A percentile compares a stretch with the other conserved stretches of the same genome.
Conservation (phyloP, 2,329 filamentous ascomycete genomes). For the Periconia macrospinosa region DNA sequence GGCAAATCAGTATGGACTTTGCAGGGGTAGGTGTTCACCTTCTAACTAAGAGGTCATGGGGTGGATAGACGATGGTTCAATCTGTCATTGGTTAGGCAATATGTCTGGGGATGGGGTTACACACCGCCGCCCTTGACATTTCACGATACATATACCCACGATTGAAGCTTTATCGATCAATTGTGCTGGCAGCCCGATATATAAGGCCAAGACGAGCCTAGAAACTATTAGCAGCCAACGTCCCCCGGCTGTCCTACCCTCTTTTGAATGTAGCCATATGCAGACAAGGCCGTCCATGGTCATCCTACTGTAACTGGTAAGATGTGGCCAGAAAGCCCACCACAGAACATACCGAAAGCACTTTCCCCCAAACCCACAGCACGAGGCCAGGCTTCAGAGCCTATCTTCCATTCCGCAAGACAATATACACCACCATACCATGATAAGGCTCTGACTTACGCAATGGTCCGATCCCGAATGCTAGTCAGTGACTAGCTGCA, state of each 20-base stretch:
- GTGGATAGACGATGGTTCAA: background rate
- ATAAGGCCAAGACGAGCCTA: constrained; percentile 5
- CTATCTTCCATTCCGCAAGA: constrained; percentile 1
- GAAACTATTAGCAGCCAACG: constrained; percentile 12
- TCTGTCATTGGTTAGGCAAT: background rate
- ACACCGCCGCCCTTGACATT: constrained; percentile 4
- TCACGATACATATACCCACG: constrained; percentile 10
- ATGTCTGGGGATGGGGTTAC: background rate
- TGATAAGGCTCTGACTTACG: background rate
- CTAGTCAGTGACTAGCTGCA: background rate
- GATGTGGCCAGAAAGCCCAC: constrained; percentile 17
- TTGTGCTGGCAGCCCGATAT: constrained; percentile 7
- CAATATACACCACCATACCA: background rate
- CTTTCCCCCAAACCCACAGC: constrained; percentile 2
- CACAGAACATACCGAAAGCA: constrained; percentile 20
- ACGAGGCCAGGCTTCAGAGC: background rate
- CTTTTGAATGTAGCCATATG: background rate
- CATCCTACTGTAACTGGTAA: constrained; percentile 17
- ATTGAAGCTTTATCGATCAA: constrained; percentile 5
- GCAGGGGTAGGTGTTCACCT: background rate
- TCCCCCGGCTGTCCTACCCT: constrained; percentile 1
- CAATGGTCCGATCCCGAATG: background rate
- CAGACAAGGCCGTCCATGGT: constrained; percentile 1
- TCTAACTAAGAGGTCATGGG: background rate
- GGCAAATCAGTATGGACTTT: background rate